A percentile compares a stretch with the other conserved stretches of the same genome.
Conservation (phyloP, 1,284 basidiomycete genomes). For the Sporisorium iseilematis-ciliati region DNA sequence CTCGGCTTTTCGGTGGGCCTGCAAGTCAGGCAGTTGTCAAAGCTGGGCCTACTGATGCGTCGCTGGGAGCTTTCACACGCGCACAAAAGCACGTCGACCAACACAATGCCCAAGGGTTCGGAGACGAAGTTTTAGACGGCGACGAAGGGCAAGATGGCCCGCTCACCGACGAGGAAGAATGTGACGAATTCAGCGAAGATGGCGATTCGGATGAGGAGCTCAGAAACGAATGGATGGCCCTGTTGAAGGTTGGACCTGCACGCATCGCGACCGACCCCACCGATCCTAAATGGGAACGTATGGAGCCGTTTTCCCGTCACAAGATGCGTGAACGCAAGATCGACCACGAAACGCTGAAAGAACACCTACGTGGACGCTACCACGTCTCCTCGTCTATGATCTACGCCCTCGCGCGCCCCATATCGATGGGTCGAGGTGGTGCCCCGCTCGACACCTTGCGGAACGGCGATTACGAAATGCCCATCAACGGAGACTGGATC, state of each 20-base stretch:
- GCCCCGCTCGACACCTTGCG: background rate
- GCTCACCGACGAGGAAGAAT: too few species aligned
- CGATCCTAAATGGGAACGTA: slow-evolving; percentile 41
- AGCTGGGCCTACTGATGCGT: background rate
- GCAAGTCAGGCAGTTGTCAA: background rate
- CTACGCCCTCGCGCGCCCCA: slow-evolving; percentile 75
- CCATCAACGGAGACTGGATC: slow-evolving; percentile 90
- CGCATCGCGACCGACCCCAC: slow-evolving; percentile 29
- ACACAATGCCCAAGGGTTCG: slow-evolving; percentile 5
- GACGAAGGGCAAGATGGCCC: background rate
- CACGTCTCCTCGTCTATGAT: slow-evolving; percentile 86
- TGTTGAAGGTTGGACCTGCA: too few species aligned
- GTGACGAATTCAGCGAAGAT: too few species aligned
- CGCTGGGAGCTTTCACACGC: slow-evolving; percentile 25
- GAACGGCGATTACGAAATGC: slow-evolving; percentile 81
- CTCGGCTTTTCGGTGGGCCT: background rate
- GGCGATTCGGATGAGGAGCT: too few species aligned
- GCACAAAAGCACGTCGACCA: slow-evolving; percentile 4
- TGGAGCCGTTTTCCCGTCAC: slow-evolving; percentile 53
- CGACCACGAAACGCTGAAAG: slow-evolving; percentile 81
- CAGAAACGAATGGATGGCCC: too few species aligned
- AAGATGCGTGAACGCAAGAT: slow-evolving; percentile 82
- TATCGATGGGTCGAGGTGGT: background rate
- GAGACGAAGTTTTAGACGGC: slow-evolving; percentile 6
- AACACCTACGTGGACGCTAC: slow-evolving; percentile 85